Percentiles rank a stretch among this genome's conserved stretches.
Evolutionary conservation across 306 rosid species (phyloP).

Genomic region (Cicer bijugum): DNA sequence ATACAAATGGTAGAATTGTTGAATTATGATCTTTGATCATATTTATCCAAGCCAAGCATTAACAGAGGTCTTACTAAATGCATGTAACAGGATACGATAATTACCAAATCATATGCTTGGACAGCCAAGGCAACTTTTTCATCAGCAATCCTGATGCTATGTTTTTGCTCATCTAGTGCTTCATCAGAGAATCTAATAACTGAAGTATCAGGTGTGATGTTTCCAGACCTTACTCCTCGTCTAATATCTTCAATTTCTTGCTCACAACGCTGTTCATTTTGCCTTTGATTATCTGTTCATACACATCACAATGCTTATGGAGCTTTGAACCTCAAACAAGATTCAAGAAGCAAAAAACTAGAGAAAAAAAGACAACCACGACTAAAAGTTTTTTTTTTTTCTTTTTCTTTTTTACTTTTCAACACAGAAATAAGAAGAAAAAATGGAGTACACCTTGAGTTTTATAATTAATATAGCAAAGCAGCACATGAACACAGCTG

Average conservation of each 20-base stretch:
- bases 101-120: slow-evolving; percentile 98
- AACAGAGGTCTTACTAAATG: background rate
- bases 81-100: slow-evolving; percentile 31
- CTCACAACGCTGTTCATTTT: slow-evolving; percentile 86
- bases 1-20: slow-evolving; percentile 1
- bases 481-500: background rate
- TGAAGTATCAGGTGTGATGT: slow-evolving; percentile 65
- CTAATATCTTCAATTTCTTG: slow-evolving; percentile 90
- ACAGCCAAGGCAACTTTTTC: slow-evolving; percentile 90
- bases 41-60: slow-evolving; percentile 25
- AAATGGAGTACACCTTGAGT: slow-evolving; percentile 22
- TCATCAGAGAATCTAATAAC: slow-evolving; percentile 83
- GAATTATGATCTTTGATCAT: slow-evolving; percentile 12
- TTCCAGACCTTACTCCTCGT: slow-evolving; percentile 75
- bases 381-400: background rate
- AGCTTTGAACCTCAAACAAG: slow-evolving; percentile 32
- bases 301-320: slow-evolving; percentile 34
- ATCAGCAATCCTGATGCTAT: slow-evolving; percentile 88
- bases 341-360: slow-evolving; percentile 25
- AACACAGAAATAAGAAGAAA: slow-evolving; percentile 22
- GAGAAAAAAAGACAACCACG: background rate
- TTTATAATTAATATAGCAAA: slow-evolving; percentile 10
- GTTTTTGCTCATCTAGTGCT: slow-evolving; percentile 97
- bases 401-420: background rate
- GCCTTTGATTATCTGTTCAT: slow-evolving; percentile 74